These are phyloP conservation scores for Gentiana dahurica DNA, from an alignment of 257 asterid species.

Conservation along the genomic window DNA sequence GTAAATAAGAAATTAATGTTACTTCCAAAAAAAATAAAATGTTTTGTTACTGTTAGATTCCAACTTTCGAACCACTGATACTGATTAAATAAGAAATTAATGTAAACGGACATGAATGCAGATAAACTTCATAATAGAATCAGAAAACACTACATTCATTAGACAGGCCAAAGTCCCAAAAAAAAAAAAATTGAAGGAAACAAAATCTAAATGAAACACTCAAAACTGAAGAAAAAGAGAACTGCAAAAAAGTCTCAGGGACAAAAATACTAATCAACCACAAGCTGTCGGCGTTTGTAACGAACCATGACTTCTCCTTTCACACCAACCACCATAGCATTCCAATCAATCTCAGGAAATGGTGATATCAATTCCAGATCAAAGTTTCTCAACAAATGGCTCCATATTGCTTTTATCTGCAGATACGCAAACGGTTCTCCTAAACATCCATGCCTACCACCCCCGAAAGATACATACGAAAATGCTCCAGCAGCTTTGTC, in stretches of 20 bases:
- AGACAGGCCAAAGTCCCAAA: neutral
- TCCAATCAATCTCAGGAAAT: slow-evolving; percentile 55
- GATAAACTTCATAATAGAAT: neutral
- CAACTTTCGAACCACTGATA: too few species aligned
- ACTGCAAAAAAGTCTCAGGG: neutral
- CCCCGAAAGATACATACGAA: slow-evolving; percentile 88
- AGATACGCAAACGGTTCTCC: slow-evolving; percentile 97
- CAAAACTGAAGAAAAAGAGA: neutral
- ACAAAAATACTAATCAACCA: neutral
- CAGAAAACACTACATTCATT: neutral
- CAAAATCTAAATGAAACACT: neutral
- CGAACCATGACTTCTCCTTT: slow-evolving; percentile 38
- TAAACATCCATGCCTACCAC: slow-evolving; percentile 91
- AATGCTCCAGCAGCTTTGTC: slow-evolving; percentile 88
- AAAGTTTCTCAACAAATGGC: slow-evolving; percentile 83
- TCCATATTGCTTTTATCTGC: slow-evolving; percentile 93
- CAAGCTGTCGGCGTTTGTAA: slow-evolving; percentile 21
- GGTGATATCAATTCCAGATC: slow-evolving; percentile 46
- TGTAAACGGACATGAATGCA: too few species aligned
- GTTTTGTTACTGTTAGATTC: too few species aligned
- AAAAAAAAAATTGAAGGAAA: neutral
- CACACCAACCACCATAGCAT: slow-evolving; percentile 52
- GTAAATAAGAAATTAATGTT: too few species aligned
- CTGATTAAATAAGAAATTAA: too few species aligned
- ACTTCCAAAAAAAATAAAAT: too few species aligned